These are phyloP conservation scores for Solanum stenotomum DNA, from an alignment of 257 asterid species.

Conservation along the genomic window DNA sequence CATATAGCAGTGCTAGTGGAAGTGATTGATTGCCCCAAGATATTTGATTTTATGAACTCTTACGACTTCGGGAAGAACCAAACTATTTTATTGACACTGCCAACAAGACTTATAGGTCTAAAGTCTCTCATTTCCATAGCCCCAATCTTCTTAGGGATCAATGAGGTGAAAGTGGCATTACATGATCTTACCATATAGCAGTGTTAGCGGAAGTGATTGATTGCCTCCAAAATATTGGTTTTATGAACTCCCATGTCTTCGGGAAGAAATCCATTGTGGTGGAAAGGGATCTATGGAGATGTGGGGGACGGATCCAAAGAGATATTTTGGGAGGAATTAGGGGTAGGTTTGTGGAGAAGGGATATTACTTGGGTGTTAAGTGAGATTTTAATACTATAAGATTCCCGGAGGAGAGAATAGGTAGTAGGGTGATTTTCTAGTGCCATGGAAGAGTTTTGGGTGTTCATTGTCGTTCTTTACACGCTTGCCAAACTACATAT, in stretches of 20 bases:
- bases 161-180: not conserved
- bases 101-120: not conserved
- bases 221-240: not conserved
- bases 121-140: not conserved
- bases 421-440: not conserved
- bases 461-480: not conserved
- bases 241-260: not conserved
- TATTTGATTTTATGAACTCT: not conserved
- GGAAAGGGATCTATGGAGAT: no score
- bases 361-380: not conserved
- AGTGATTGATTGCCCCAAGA: not conserved
- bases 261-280: not conserved
- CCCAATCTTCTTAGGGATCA: not conserved
- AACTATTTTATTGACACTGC: not conserved
- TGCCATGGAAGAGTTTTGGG: not conserved
- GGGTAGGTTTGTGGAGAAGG: not conserved
- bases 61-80: not conserved
- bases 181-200: not conserved
- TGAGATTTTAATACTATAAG: not conserved
- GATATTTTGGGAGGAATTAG: not conserved
- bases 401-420: not conserved
- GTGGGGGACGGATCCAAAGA: not conserved
- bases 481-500: no score
- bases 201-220: not conserved
- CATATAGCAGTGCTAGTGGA: not conserved